Evolutionary conservation across 75 land plant species (phyloP).

Genomic region (Cupressus sempervirens): DNA sequence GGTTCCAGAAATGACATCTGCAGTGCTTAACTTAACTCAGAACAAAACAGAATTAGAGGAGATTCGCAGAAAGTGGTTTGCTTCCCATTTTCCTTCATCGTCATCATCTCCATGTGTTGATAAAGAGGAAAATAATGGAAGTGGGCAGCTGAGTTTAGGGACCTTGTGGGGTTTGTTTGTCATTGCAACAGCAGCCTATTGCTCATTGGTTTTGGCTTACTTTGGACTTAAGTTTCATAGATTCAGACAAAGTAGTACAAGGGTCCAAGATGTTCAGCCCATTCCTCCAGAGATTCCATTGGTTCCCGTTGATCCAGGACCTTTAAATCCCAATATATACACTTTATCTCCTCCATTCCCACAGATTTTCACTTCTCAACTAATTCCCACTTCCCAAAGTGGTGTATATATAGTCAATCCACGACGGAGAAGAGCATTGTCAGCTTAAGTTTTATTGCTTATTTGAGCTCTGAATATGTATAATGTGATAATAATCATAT

Average conservation of each 20-base stretch:
- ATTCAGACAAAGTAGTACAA: neutral
- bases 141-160: neutral
- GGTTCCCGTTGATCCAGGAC: neutral
- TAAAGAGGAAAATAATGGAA: neutral
- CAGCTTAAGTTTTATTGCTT: neutral
- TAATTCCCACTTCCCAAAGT: neutral
- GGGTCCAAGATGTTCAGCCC: neutral
- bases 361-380: neutral
- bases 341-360: neutral
- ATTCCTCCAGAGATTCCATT: neutral
- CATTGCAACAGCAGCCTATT: neutral
- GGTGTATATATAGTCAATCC: neutral
- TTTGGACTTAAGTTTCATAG: neutral
- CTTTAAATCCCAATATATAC: neutral
- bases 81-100: neutral
- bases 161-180: slow-evolving; percentile 2
- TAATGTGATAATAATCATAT: neutral
- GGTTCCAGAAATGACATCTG: neutral
- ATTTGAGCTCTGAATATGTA: neutral
- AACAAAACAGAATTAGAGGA: neutral
- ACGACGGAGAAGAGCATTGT: neutral
- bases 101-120: neutral
- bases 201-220: neutral
- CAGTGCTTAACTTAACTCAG: neutral
- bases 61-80: neutral